These are phyloP conservation scores for Dioszegia crocea DNA, from an alignment of 768 basidiomycete species.

Conservation along the genomic window DNA sequence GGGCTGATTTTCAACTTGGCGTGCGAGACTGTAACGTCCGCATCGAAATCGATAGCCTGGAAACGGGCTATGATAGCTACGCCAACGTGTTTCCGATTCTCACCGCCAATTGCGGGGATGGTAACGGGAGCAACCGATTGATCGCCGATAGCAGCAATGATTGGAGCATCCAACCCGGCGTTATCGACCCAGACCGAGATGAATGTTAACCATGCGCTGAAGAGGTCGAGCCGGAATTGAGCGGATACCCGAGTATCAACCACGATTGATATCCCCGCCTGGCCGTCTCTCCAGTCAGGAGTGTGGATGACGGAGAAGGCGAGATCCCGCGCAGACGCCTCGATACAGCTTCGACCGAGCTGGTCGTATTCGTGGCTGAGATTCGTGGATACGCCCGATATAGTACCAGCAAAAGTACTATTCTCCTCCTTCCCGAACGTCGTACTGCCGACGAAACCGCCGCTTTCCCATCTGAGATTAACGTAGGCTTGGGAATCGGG, in stretches of 20 bases:
- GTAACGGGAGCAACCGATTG: not conserved
- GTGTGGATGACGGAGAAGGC: slow-evolving; percentile 70
- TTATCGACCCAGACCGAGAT: slow-evolving; percentile 52
- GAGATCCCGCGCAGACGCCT: slow-evolving; percentile 67
- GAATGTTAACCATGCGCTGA: slow-evolving; percentile 81
- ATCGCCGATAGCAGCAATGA: slow-evolving; percentile 26
- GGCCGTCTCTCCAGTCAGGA: slow-evolving; percentile 44
- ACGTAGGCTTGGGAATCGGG: slow-evolving; percentile 91
- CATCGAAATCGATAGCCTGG: slow-evolving; percentile 66
- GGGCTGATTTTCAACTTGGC: slow-evolving; percentile 64
- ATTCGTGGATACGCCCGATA: slow-evolving; percentile 74
- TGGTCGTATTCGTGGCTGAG: slow-evolving; percentile 61
- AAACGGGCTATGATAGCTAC: slow-evolving; percentile 67
- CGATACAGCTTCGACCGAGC: slow-evolving; percentile 53
- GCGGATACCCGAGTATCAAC: slow-evolving; percentile 82
- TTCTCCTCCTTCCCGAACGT: slow-evolving; percentile 65
- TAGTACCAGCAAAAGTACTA: slow-evolving; percentile 65
- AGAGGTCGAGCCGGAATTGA: slow-evolving; percentile 71
- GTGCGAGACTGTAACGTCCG: slow-evolving; percentile 77
- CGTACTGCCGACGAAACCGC: slow-evolving; percentile 77
- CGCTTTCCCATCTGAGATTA: slow-evolving; percentile 86
- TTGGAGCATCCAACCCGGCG: slow-evolving; percentile 34
- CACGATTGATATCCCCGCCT: slow-evolving; percentile 64
- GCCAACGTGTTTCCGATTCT: slow-evolving; percentile 50
- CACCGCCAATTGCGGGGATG: not conserved